These are phyloP conservation scores for Plenodomus lindquistii DNA, from an alignment of 2,329 filamentous ascomycete genomes.

Conservation along the genomic window DNA sequence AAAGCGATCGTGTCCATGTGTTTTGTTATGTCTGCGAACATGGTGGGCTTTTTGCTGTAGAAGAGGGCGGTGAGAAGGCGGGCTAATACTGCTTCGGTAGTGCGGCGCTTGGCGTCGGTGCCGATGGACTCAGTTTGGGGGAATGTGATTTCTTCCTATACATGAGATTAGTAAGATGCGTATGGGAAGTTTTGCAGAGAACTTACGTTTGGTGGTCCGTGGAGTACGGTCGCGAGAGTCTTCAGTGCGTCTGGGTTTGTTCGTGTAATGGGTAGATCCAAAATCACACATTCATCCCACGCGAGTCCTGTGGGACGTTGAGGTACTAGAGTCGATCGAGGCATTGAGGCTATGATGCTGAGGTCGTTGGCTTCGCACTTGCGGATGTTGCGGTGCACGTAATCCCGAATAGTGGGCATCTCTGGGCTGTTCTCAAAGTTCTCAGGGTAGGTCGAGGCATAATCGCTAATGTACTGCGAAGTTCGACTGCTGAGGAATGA, in stretches of 20 bases:
- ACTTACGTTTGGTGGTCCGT: slow-evolving; percentile 51
- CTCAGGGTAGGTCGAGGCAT: slow-evolving; percentile 58
- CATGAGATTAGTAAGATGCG: background rate
- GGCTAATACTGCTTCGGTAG: slow-evolving; percentile 56
- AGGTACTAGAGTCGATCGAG: slow-evolving; percentile 57
- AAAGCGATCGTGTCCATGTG: slow-evolving; percentile 62
- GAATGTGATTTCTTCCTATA: slow-evolving; percentile 40
- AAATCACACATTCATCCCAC: slow-evolving; percentile 47
- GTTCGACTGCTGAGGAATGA: slow-evolving; percentile 59
- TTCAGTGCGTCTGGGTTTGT: slow-evolving; percentile 59
- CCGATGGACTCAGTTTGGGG: slow-evolving; percentile 35
- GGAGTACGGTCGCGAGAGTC: slow-evolving; percentile 59
- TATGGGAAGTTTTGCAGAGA: background rate
- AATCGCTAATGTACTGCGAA: slow-evolving; percentile 62
- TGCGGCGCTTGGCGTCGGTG: slow-evolving; percentile 35
- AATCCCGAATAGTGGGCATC: slow-evolving; percentile 52
- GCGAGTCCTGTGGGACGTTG: slow-evolving; percentile 42
- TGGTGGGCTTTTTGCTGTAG: slow-evolving; percentile 52
- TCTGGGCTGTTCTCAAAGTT: slow-evolving; percentile 56
- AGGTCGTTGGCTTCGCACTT: slow-evolving; percentile 61
- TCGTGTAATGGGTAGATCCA: slow-evolving; percentile 56
- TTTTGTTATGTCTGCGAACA: slow-evolving; percentile 57
- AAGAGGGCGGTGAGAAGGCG: slow-evolving; percentile 61
- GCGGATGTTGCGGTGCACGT: slow-evolving; percentile 55
- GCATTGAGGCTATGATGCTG: slow-evolving; percentile 61